Conservation (phyloP, 2,329 filamentous ascomycete genomes). For the Paramyrothecium roridum region DNA sequence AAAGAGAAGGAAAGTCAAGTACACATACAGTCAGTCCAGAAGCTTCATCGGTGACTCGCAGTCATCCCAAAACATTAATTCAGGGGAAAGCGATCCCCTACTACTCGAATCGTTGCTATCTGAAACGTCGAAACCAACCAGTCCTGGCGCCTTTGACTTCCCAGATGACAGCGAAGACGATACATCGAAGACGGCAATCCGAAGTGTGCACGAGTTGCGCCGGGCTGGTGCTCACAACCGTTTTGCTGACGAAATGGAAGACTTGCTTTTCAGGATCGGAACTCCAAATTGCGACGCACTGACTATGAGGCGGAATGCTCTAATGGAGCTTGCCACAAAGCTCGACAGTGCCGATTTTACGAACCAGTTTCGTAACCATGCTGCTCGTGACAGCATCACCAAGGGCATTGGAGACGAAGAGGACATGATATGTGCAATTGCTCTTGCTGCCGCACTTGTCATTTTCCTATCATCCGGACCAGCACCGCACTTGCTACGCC, state of each 20-base stretch:
- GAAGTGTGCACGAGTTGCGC: conserved; percentile 63
- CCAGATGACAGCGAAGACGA: conserved; percentile 33
- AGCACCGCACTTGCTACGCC: conserved; percentile 55
- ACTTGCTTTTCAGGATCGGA: conserved; percentile 60
- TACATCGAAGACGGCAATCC: conserved; percentile 47
- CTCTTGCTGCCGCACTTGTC: conserved; percentile 61
- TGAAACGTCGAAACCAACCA: conserved; percentile 14
- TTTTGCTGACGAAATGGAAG: conserved; percentile 63
- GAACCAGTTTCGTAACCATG: conserved; percentile 70
- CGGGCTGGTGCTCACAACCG: conserved; percentile 65
- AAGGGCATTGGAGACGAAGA: conserved; percentile 55
- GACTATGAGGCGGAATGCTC: conserved; percentile 53
- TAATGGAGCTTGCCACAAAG: conserved; percentile 58
- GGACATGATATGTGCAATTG: conserved; percentile 61
- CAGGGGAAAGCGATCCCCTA: conserved; percentile 14
- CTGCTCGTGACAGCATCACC: conserved; percentile 67
- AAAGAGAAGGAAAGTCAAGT: conserved; percentile 27
- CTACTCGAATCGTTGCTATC: conserved; percentile 18
- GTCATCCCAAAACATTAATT: conserved; percentile 16
- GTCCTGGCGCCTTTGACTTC: conserved; percentile 19
- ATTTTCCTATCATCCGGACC: conserved; percentile 60
- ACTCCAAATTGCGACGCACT: conserved; percentile 40
- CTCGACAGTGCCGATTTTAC: conserved; percentile 61
- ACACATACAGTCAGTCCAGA: conserved; percentile 31
- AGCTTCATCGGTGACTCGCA: conserved; percentile 22